phyloP scores from a whole-genome alignment of 805 yeast genomes.

The Candida insectorum region DNA sequence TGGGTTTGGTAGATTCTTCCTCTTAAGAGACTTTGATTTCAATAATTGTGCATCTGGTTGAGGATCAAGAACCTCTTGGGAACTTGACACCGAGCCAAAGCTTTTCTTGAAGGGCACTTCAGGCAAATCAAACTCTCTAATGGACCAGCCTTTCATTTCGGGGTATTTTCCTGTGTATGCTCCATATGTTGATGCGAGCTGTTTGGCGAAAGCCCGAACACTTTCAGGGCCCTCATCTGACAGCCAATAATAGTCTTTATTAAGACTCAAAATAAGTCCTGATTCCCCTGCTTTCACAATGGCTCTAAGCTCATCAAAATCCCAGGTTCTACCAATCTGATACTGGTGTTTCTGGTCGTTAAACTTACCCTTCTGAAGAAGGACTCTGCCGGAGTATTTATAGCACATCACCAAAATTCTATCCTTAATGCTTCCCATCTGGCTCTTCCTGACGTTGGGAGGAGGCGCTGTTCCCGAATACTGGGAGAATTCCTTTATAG shows the following conservation, averaged over 20 bases:
- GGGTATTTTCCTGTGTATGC: constrained; percentile 38
- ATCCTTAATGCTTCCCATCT: constrained; percentile 44
- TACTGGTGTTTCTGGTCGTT: constrained; percentile 61
- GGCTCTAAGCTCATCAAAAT: constrained; percentile 60
- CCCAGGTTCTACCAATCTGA: constrained; percentile 95
- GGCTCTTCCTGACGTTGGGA: constrained; percentile 38
- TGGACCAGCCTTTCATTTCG: constrained; percentile 26
- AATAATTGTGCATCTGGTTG: constrained; percentile 18
- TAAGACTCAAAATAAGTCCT: constrained; percentile 59
- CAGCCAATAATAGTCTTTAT: constrained; percentile 80
- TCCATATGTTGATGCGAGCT: constrained; percentile 29
- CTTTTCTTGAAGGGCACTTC: constrained; percentile 16
- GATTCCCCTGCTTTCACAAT: constrained; percentile 53
- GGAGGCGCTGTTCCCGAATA: constrained; percentile 73
- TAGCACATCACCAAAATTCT: constrained; percentile 61
- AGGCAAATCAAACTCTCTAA: constrained; percentile 34
- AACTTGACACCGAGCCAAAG: constrained; percentile 3
- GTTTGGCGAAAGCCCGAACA: constrained; percentile 31
- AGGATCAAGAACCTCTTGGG: constrained; percentile 16
- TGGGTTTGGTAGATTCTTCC: constrained; percentile 20
- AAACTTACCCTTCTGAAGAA: constrained; percentile 82
- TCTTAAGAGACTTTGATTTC: constrained; percentile 20
- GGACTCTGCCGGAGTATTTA: constrained; percentile 62
- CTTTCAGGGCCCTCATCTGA: constrained; percentile 37
- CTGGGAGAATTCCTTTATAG: constrained; percentile 70